Evolutionary conservation across 75 land plant species (phyloP), one percentile per base, ranked within the genome.

Genomic region (Larix kaempferi): DNA sequence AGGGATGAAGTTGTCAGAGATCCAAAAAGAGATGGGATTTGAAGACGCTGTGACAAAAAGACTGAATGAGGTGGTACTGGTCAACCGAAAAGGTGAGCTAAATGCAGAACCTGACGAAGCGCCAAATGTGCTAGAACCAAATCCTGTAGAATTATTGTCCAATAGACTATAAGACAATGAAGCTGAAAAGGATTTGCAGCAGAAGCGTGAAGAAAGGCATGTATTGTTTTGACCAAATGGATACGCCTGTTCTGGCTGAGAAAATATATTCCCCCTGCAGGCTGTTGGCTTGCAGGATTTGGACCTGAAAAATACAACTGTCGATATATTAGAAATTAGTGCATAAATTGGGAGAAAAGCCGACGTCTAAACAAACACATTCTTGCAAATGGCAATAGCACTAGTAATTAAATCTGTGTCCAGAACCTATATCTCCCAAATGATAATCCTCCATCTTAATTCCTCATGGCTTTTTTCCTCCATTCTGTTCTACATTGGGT

Each of bases 371-470:
- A 74, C 57, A 74, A 54, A 21, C 64, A 61, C 64, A n/a, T 61
- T 61, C n/a, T n/a, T 61, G 0, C 7, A 16, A 17, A 25, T 44
- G 1, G 8, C 52, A 44, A 35, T 44, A 6, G 4, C 44, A 44
- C 52, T 44, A 44, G 8, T 6, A 44, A 44, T 44, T 6, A 44
- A 44, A 44, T 6, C 7, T 44, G 0, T 44, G 52, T 6, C 52
- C 8, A 7, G 7, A 56, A 95, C 99, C 99, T 91, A 91, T 98
- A 75, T 93, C 94, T 16, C 96, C 96, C 71, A 74, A 81, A 77
- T 91, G 95, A 77, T 94, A 96, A 77, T 96, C 99, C 78, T 96
- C 99, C 99, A 96, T 71, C 98, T 84, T 72, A 96, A 81, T 74
- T 96, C 99, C 76, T 96, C 99, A 55, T 85, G 96, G 67, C 92